Conservation (phyloP, 2,329 filamentous ascomycete genomes). For the Colletotrichum sublineola region DNA sequence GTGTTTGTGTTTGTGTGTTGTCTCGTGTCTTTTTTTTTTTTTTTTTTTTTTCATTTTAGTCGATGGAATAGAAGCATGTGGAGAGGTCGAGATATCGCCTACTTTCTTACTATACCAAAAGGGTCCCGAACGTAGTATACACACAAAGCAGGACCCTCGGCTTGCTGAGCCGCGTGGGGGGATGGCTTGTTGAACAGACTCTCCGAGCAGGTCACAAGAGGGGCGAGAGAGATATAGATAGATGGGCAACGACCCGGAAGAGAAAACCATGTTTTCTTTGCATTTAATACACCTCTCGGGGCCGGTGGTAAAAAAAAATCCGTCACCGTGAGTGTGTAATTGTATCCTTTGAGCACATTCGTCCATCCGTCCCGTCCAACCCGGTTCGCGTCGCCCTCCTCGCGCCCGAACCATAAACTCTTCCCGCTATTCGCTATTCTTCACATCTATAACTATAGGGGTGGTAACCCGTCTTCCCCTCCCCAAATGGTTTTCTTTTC, state of each 20-base stretch:
- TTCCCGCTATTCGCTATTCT: neutral
- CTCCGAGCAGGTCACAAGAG: neutral
- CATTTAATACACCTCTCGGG: conserved; percentile 23
- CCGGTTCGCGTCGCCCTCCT: neutral
- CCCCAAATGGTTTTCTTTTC: neutral
- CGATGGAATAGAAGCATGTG: neutral
- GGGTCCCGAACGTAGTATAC: neutral
- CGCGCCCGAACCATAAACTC: neutral
- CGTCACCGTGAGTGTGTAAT: neutral
- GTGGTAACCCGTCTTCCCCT: neutral
- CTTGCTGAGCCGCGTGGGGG: neutral
- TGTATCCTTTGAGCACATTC: neutral
- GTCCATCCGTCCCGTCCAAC: neutral
- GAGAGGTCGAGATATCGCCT: neutral
- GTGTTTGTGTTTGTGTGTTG: neutral
- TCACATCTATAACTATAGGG: neutral
- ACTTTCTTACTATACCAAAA: too few species aligned
- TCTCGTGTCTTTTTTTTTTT: too few species aligned
- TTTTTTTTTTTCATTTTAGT: too few species aligned
- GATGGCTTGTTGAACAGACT: neutral
- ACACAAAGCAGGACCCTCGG: neutral
- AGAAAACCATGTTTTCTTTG: conserved; percentile 14
- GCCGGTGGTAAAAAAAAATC: neutral
- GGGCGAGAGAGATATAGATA: neutral
- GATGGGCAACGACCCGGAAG: conserved; percentile 5